Evolutionary conservation across 805 yeast genomes (phyloP).

Genomic region (Pichia phayaonensis): DNA sequence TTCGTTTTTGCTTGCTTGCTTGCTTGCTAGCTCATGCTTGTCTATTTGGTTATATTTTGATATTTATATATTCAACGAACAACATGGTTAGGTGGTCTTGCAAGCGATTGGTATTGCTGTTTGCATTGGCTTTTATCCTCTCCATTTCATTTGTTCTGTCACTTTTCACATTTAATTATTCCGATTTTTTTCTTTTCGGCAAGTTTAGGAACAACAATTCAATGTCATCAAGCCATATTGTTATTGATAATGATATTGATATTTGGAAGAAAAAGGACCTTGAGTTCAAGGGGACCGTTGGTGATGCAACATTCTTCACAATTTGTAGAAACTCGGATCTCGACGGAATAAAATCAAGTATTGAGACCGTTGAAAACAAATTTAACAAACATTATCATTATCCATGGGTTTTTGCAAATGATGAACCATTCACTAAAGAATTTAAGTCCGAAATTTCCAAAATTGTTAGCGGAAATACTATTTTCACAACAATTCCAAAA

Average conservation of each 20-base stretch:
- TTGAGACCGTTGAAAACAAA: constrained; percentile 30
- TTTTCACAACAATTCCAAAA: constrained; percentile 36
- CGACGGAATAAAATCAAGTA: constrained; percentile 29
- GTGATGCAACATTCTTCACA: constrained; percentile 54
- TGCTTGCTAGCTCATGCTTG: too few species aligned
- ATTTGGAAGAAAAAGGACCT: background rate
- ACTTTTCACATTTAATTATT: background rate
- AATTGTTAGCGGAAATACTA: constrained; percentile 34
- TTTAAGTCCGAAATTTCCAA: constrained; percentile 29
- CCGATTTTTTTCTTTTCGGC: background rate
- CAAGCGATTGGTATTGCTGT: background rate
- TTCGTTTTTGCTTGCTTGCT: too few species aligned
- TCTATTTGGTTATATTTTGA: too few species aligned
- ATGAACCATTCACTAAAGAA: constrained; percentile 35
- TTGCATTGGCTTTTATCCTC: background rate
- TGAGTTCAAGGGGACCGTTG: constrained; percentile 22
- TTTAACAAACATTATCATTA: constrained; percentile 33
- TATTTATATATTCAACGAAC: background rate
- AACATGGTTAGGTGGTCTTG: background rate
- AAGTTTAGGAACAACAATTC: too few species aligned
- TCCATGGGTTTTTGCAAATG: constrained; percentile 41
- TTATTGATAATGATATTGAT: constrained; percentile 7
- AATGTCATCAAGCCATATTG: background rate
- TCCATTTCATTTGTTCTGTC: background rate
- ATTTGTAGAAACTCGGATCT: constrained; percentile 36